These are phyloP conservation scores for Boletales sp. DNA, from an alignment of 768 basidiomycete species.

Conservation along the genomic window DNA sequence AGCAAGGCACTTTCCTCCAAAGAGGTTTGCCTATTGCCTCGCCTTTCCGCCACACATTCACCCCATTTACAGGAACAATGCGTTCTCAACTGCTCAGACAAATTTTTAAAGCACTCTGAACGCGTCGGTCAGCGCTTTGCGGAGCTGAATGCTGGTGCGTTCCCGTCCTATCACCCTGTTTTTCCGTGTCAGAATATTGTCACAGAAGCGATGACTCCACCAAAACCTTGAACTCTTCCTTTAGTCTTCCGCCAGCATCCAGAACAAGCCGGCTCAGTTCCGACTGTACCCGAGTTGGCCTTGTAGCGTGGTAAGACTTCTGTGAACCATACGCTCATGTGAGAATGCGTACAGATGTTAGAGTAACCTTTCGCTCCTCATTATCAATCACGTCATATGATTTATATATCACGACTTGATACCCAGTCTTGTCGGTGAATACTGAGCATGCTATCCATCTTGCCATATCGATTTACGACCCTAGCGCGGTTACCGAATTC, in stretches of 20 bases:
- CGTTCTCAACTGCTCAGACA: conserved; percentile 92
- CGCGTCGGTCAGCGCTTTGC: conserved; percentile 89
- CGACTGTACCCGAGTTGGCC: conserved; percentile 4
- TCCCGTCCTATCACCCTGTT: not conserved
- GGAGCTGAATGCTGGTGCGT: conserved; percentile 86
- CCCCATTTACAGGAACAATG: conserved; percentile 69
- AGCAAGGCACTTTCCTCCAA: conserved; percentile 90
- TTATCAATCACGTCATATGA: conserved; percentile 12
- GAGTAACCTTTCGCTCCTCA: conserved; percentile 11
- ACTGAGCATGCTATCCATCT: not conserved
- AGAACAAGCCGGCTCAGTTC: not conserved
- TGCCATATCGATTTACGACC: not conserved
- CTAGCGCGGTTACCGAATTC: not conserved
- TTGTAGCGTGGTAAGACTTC: conserved; percentile 10
- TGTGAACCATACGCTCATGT: conserved; percentile 9
- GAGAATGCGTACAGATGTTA: conserved; percentile 16
- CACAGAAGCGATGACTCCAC: conserved; percentile 31
- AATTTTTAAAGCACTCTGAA: conserved; percentile 96
- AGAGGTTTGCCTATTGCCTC: conserved; percentile 54
- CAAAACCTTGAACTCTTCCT: conserved; percentile 25
- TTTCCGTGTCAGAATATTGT: not conserved
- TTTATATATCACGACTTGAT: not conserved
- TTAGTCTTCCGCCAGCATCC: not conserved
- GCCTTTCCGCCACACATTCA: conserved; percentile 7
- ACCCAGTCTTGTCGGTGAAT: not conserved